Percentiles rank a stretch among this genome's conserved stretches.
phyloP scores from a whole-genome alignment of 2,329 filamentous ascomycete genomes.

The Leptographium procerum region DNA sequence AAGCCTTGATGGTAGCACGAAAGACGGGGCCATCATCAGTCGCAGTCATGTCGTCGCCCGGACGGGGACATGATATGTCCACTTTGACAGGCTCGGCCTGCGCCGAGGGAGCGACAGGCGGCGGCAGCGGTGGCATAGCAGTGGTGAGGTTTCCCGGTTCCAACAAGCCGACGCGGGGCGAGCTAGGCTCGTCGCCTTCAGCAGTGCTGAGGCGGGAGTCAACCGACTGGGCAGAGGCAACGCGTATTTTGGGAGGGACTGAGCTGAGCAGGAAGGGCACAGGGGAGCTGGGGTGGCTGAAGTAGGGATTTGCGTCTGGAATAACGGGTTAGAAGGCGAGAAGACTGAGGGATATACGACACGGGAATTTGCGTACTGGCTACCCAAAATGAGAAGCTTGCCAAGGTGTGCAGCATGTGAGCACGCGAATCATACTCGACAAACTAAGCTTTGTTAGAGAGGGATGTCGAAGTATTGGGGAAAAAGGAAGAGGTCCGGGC shows the following conservation, averaged over 20 bases:
- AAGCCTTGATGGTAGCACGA: conserved; percentile 87
- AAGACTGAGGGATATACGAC: conserved; percentile 9
- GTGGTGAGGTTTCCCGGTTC: conserved; percentile 11
- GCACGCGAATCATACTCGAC: conserved; percentile 94
- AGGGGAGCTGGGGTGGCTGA: conserved; percentile 52
- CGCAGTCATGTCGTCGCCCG: conserved; percentile 71
- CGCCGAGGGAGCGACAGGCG: conserved; percentile 7
- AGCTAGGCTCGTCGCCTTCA: conserved; percentile 52
- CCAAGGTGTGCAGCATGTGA: conserved; percentile 77
- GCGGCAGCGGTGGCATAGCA: conserved; percentile 12
- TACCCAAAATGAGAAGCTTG: conserved; percentile 92
- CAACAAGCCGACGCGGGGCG: conserved; percentile 26
- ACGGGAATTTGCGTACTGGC: conserved; percentile 44
- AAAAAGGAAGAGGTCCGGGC: not conserved
- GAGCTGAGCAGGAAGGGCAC: conserved; percentile 63
- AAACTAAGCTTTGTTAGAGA: conserved; percentile 47
- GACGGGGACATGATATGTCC: conserved; percentile 76
- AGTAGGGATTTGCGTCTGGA: conserved; percentile 29
- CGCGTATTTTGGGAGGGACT: conserved; percentile 59
- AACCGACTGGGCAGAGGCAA: conserved; percentile 79
- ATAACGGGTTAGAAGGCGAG: not conserved
- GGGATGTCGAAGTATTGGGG: conserved; percentile 4
- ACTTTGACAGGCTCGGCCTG: conserved; percentile 56
- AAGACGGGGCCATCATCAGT: conserved; percentile 92
- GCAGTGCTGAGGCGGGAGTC: conserved; percentile 68